A percentile compares a stretch with the other conserved stretches of the same genome.
Conservation (phyloP, 1,139 yeast genomes). For the Diutina catenulata region DNA sequence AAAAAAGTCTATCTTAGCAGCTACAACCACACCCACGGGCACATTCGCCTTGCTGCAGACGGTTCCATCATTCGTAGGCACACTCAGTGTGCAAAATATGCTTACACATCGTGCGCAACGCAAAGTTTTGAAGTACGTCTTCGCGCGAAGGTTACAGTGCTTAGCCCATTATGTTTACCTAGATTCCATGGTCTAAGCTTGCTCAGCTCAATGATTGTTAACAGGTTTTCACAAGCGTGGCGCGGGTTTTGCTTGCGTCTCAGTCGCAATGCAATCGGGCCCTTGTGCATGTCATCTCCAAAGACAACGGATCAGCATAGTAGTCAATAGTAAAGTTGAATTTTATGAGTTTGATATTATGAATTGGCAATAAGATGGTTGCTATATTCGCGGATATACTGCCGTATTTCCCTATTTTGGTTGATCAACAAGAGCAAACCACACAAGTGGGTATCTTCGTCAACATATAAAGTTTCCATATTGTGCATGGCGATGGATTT, state of each 20-base stretch:
- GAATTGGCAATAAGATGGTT: conserved; percentile 60
- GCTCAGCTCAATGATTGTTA: conserved; percentile 16
- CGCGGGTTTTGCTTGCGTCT: conserved; percentile 8
- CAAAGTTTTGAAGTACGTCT: conserved; percentile 48
- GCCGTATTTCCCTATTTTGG: conserved; percentile 28
- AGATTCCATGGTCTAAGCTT: conserved; percentile 24
- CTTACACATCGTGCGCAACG: conserved; percentile 63
- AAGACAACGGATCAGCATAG: conserved; percentile 10
- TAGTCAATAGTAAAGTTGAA: conserved; percentile 38
- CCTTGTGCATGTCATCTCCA: conserved; percentile 22
- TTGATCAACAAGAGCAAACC: conserved; percentile 38
- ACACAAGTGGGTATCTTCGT: conserved; percentile 33
- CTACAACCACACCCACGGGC: conserved; percentile 87
- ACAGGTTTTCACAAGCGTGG: conserved; percentile 14
- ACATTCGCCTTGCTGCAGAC: conserved; percentile 38
- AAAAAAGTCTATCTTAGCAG: conserved; percentile 26
- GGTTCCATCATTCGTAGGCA: conserved; percentile 71
- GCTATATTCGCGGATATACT: conserved; percentile 65
- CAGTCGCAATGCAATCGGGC: conserved; percentile 31
- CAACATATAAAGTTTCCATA: conserved; percentile 42
- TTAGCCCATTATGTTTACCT: conserved; percentile 16
- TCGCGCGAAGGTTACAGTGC: conserved; percentile 54
- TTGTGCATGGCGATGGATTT: conserved; percentile 41
- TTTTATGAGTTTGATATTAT: conserved; percentile 67
- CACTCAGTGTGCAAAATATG: conserved; percentile 73